These are phyloP conservation scores for Sugiyamaella floridensis DNA, from an alignment of 805 yeast species.

Conservation along the genomic window DNA sequence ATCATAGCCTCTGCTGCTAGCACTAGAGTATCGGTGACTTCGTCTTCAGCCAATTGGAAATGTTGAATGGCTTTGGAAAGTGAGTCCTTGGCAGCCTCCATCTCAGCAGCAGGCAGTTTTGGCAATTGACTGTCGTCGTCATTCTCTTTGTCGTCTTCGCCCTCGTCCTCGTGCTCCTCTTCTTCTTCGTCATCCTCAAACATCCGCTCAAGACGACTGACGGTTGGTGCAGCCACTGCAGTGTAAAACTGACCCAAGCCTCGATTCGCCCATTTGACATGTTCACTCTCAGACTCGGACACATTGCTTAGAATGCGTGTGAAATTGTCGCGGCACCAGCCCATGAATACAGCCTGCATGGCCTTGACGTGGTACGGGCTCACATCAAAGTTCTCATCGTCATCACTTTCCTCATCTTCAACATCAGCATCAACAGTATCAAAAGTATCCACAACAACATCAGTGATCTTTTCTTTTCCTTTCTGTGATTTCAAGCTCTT, in stretches of 20 bases:
- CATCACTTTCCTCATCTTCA: background rate
- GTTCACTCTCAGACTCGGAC: slow-evolving; percentile 1
- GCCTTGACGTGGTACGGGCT: background rate
- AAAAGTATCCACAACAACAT: no score
- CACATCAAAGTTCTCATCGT: slow-evolving; percentile 2
- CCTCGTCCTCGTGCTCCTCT: slow-evolving; percentile 10
- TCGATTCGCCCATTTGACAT: slow-evolving; percentile 22
- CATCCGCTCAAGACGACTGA: slow-evolving; percentile 26
- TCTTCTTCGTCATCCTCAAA: slow-evolving; percentile 22
- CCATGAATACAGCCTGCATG: background rate
- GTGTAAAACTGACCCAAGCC: slow-evolving; percentile 30
- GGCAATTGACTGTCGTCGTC: slow-evolving; percentile 39
- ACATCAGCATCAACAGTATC: slow-evolving; percentile 37
- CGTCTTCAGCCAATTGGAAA: slow-evolving; percentile 54
- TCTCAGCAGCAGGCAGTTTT: slow-evolving; percentile 32
- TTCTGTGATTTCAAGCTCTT: no score
- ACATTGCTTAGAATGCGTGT: background rate
- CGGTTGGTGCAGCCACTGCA: slow-evolving; percentile 25
- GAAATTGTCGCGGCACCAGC: background rate
- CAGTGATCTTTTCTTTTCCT: slow-evolving; percentile 1
- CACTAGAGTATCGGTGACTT: slow-evolving; percentile 76
- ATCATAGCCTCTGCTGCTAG: slow-evolving; percentile 81
- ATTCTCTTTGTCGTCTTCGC: slow-evolving; percentile 20
- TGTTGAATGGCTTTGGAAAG: slow-evolving; percentile 50
- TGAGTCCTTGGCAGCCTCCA: slow-evolving; percentile 36